These are phyloP conservation scores for Teratosphaeria pseudoeucalypti DNA, from an alignment of 2,329 filamentous ascomycete genomes.

Conservation along the genomic window DNA sequence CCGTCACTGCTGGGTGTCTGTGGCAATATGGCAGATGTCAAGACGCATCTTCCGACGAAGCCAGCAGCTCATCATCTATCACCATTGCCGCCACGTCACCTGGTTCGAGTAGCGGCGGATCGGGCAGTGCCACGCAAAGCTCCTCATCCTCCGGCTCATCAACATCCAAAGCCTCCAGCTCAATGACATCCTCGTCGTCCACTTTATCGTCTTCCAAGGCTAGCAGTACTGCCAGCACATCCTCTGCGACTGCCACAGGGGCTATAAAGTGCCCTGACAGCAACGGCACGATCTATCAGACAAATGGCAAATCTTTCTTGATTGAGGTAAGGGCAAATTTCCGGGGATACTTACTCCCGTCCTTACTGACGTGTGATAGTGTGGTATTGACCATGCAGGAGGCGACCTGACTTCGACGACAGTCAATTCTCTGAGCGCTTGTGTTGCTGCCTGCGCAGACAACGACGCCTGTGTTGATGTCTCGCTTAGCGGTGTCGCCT, in stretches of 20 bases:
- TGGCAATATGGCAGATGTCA: slow-evolving; percentile 4
- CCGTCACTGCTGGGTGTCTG: slow-evolving; percentile 1
- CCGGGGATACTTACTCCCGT: neutral
- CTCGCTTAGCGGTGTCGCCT: neutral
- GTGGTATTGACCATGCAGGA: slow-evolving; percentile 20
- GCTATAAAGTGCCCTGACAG: neutral
- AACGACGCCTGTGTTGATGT: slow-evolving; percentile 17
- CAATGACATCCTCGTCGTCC: neutral
- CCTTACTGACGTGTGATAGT: slow-evolving; percentile 1
- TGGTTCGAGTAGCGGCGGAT: neutral
- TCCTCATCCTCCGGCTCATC: neutral
- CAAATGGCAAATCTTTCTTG: neutral
- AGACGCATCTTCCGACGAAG: neutral
- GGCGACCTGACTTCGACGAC: slow-evolving; percentile 17
- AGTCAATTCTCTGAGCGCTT: slow-evolving; percentile 13
- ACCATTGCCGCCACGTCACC: neutral
- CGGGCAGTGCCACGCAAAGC: neutral
- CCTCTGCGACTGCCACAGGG: neutral
- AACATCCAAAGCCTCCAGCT: neutral
- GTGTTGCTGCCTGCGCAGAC: slow-evolving; percentile 18
- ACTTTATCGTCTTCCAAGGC: neutral
- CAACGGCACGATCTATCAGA: neutral
- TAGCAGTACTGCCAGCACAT: neutral
- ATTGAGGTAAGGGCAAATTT: neutral
- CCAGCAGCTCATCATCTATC: neutral